Evolutionary conservation across 495 filamentous ascomycete genomes (phyloP), one percentile per base, ranked within the genome.

Genomic region (Thozetella sp.): DNA sequence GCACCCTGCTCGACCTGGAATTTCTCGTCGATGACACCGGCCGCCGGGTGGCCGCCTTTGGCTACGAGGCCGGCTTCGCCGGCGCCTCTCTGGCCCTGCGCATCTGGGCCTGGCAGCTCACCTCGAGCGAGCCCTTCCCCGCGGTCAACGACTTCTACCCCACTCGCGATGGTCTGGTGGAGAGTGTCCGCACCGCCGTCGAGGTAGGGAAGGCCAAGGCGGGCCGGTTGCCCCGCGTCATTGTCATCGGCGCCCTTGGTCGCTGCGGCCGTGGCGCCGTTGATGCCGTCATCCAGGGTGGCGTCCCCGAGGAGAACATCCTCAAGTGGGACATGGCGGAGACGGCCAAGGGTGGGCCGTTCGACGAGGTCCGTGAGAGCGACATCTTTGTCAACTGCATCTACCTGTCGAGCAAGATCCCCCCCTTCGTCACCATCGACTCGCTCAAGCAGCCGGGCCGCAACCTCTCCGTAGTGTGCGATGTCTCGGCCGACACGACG

Each of bases 321-420:
- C 73, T 94, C 65, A 86, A 93, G 80, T 97, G 94, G 94, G 95
- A 98, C 80, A 83, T 99, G 75, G 87, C 80, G 1, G 95, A 97
- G 84, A 97, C 94, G n/a, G 79, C 76, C 2, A 83, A 83, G 68
- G 88, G 90, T 25, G 94, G 94, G 15, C 94, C 94, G 23, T 97
- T 96, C 80, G 73, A 80, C 64, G 94, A 97, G 76, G 95, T 97
- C 69, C 78, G 90, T 57, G 88, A 93, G 67, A 79, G 73, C 61
- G 85, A 88, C 63, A 92, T 96, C 65, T 95, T 96, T 71, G 80
- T 97, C 72, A 97, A 96, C 81, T 96, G 91, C 82, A 94, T 97
- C 64, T 97, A 97, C 74, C 85, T 97, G 17, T 83, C 80, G 46
- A 65, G 56, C 58, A 71, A 73, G 56, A 72, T 75, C 34, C 69